Base-by-base conservation (phyloP, 768 basidiomycete genomes). In the Antrodiella citrinella region DNA sequence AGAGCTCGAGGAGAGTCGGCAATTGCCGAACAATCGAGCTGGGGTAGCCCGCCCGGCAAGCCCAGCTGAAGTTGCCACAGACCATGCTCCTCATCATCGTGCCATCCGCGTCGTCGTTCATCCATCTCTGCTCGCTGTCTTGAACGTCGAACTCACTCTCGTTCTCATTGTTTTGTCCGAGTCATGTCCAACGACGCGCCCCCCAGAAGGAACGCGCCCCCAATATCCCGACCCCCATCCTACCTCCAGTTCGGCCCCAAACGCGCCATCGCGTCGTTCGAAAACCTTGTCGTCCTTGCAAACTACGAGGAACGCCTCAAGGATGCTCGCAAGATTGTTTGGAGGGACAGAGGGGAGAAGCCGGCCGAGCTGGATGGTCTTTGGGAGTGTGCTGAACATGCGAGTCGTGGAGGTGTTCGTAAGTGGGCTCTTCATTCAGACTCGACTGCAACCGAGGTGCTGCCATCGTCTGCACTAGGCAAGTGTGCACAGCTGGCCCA, bases 231-330 rank as follows among this genome's bases (percentile, higher is more conserved):
- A 15, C 46, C 54, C 18, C 60, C 65, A 4, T 66, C 74, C 3
- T 71, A 76, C 55, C 72, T 78, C 48, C 67, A 71, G 4, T 72
- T 82, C 55, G 72, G 76, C 0, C 81, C 81, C 0, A 72, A 68
- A 44, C 69, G 72, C 26, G 77, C 83, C 3, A 80, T 86, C 69
- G 74, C 78, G 7, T 90, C 86, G 0, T 91, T 91, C 57, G 88
- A 91, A 62, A 89, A 87, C 60, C 71, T 93, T 5, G 83, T 90
- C 19, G 86, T 85, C 12, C 73, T 93, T 49, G 91, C 90, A 3
- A 90, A 91, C 66, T 81, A 86, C 65, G 84, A 89, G 62, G 86
- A 91, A 53, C 72, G 78, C 2, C 70, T 91, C 25, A 75, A 68
- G 53, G 81, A 81, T 49, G 86, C 89, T 0, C 74, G 85, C 49